Base-by-base conservation (phyloP, 768 basidiomycete species). In the Rhodotorula toruloides region DNA sequence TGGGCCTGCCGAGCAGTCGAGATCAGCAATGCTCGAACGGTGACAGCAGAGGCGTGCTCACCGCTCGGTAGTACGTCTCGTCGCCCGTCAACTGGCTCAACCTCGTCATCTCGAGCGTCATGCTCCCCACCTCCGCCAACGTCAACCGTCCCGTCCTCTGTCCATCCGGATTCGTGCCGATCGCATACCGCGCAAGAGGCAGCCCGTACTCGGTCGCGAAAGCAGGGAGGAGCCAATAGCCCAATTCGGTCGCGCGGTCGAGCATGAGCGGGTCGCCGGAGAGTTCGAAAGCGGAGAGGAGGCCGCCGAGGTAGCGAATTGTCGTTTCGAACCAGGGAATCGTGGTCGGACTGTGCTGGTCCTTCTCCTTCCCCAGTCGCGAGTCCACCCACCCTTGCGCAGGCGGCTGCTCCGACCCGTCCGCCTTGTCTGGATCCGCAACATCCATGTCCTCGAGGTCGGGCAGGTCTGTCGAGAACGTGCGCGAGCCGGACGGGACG, bases 291-390 rank as follows among this genome's bases (percentile, higher is more conserved):
- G 79, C 79, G 0, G 78, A 75, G 6, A 80, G 60, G 21, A 81
- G 54, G 19, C 79, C 79, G 25, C 80, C 80, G 47, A 81, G 76
- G 57, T 80, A 81, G 9, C 80, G 75, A 56, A 81, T 81, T 9
- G 75, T 77, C 12, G 79, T 80, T 68, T 81, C 80, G 64, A 81
- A 81, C 8, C 77, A 70, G 6, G 76, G 69, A 27, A 80, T n/a
- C 11, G 66, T 63, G 17, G 34, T 19, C 27, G 60, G 60, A 13
- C 60, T 61, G 25, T 21, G 42, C 43, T 44, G 60, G 43, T 61
- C 27, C 16, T 5, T 3, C 50, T 29, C 50, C n/a, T 34, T 19
- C 42, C 21, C 4, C n/a, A 34, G 16, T 5, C 60, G 40, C 43
- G 52, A 36, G n/a, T 61, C 52, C 10, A 53, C 52, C 42, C 22